Conservation (phyloP, 2,329 filamentous ascomycete species). For the Aspergillus sergii region DNA sequence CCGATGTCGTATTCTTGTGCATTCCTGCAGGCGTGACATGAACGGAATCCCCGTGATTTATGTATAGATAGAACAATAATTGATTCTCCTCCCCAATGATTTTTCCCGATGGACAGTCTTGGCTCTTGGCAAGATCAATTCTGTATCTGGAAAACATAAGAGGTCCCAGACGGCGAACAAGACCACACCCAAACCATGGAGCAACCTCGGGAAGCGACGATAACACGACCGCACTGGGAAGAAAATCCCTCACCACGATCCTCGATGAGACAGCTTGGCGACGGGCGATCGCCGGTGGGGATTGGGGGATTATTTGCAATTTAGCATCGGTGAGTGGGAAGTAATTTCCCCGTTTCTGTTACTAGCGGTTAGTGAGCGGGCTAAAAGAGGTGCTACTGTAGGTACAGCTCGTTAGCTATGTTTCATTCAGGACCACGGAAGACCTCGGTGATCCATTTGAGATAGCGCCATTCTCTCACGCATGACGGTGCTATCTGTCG, state of each 20-base stretch:
- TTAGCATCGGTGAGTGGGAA: constrained; percentile 14
- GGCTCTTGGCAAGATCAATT: background rate
- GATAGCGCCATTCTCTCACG: constrained; percentile 2
- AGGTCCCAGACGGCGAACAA: background rate
- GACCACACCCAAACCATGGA: constrained; percentile 1
- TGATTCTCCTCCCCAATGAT: background rate
- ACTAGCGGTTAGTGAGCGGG: constrained; percentile 11
- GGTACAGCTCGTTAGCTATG: constrained; percentile 28
- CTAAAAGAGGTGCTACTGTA: constrained; percentile 33
- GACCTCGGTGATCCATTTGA: constrained; percentile 5
- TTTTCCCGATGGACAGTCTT: background rate
- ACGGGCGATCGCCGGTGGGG: constrained; percentile 36
- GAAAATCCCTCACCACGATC: constrained; percentile 41
- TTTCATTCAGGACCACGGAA: constrained; percentile 1
- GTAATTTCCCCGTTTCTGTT: constrained; percentile 23
- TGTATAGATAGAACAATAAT: background rate
- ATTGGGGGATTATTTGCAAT: constrained; percentile 16
- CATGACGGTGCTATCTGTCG: background rate
- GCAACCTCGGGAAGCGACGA: constrained; percentile 4
- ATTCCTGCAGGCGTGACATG: background rate
- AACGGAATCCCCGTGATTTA: background rate
- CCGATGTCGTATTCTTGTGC: constrained; percentile 3
- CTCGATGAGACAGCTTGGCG: constrained; percentile 33
- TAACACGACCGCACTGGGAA: constrained; percentile 6
- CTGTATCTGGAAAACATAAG: background rate